Percentiles rank a stretch among this genome's conserved stretches.
Conservation (phyloP, 2,329 filamentous ascomycete species). For the Paracamarosporium sp. region DNA sequence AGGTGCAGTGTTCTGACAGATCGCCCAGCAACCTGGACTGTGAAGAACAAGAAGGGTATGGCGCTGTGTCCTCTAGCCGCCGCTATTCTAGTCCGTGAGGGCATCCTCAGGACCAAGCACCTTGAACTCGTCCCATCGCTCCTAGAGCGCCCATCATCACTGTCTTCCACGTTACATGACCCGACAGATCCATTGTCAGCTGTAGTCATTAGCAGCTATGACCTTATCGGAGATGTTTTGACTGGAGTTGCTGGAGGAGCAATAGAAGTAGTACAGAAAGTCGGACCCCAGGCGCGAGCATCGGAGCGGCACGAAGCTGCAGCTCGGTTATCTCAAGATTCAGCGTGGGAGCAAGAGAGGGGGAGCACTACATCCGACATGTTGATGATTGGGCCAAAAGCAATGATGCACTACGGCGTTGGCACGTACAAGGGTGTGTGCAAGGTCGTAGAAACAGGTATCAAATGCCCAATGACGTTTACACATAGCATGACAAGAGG, state of each 20-base stretch:
- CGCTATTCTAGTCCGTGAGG: slow-evolving; percentile 34
- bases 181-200: slow-evolving; percentile 32
- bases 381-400: slow-evolving; percentile 12
- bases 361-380: background rate
- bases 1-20: slow-evolving; percentile 31
- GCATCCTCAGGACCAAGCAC: slow-evolving; percentile 27
- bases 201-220: slow-evolving; percentile 27
- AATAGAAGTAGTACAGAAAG: slow-evolving; percentile 25
- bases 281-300: slow-evolving; percentile 13
- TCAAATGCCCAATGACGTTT: slow-evolving; percentile 82
- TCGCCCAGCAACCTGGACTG: slow-evolving; percentile 35
- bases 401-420: slow-evolving; percentile 61
- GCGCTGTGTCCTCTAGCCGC: slow-evolving; percentile 35
- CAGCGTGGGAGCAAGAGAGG: background rate
- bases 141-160: background rate
- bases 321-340: background rate
- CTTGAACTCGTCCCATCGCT: slow-evolving; percentile 31
- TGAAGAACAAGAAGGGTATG: slow-evolving; percentile 28
- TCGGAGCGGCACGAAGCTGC: slow-evolving; percentile 5
- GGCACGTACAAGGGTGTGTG: slow-evolving; percentile 70
- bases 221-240: slow-evolving; percentile 27
- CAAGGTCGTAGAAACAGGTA: slow-evolving; percentile 71
- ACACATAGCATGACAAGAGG: slow-evolving; percentile 80
- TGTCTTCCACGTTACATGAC: slow-evolving; percentile 18
- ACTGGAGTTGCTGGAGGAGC: slow-evolving; percentile 30